A percentile compares a stretch with the other conserved stretches of the same genome.
Evolutionary conservation across 805 yeast genomes (phyloP).

Genomic region (Osmozyma mogii): DNA sequence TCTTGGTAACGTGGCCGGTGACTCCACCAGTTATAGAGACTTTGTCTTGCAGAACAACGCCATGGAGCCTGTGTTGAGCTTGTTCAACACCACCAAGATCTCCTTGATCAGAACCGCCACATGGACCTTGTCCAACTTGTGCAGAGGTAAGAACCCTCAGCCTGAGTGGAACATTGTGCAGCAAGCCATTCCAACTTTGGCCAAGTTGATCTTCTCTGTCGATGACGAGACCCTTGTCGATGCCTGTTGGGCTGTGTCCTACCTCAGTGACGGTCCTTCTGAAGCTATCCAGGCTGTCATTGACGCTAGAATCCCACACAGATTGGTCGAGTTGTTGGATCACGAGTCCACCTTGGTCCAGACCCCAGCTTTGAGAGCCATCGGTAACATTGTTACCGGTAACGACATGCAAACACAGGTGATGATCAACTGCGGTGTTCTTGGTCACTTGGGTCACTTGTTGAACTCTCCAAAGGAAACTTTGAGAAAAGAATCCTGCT

Average conservation of each 20-base stretch:
- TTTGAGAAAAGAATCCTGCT: slow-evolving; percentile 94
- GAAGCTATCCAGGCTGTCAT: slow-evolving; percentile 95
- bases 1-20: slow-evolving; percentile 97
- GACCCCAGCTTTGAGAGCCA: slow-evolving; percentile 95
- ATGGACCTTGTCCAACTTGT: slow-evolving; percentile 94
- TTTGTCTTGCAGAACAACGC: slow-evolving; percentile 79
- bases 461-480: slow-evolving; percentile 83
- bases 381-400: slow-evolving; percentile 97
- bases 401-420: slow-evolving; percentile 93
- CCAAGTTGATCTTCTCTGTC: slow-evolving; percentile 81
- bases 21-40: slow-evolving; percentile 84
- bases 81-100: slow-evolving; percentile 76
- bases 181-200: slow-evolving; percentile 82
- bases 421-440: slow-evolving; percentile 86
- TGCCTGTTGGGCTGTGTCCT: slow-evolving; percentile 98
- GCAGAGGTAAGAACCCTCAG: slow-evolving; percentile 94
- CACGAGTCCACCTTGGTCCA: slow-evolving; percentile 83
- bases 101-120: slow-evolving; percentile 94
- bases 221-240: slow-evolving; percentile 93
- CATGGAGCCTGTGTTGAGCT: slow-evolving; percentile 75
- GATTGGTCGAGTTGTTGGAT: slow-evolving; percentile 83
- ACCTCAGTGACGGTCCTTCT: slow-evolving; percentile 85
- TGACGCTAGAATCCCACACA: slow-evolving; percentile 90
- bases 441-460: slow-evolving; percentile 75
- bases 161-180: slow-evolving; percentile 91